Evolutionary conservation across 139 green algal genomes (phyloP).

Genomic region (Volvox africanus): DNA sequence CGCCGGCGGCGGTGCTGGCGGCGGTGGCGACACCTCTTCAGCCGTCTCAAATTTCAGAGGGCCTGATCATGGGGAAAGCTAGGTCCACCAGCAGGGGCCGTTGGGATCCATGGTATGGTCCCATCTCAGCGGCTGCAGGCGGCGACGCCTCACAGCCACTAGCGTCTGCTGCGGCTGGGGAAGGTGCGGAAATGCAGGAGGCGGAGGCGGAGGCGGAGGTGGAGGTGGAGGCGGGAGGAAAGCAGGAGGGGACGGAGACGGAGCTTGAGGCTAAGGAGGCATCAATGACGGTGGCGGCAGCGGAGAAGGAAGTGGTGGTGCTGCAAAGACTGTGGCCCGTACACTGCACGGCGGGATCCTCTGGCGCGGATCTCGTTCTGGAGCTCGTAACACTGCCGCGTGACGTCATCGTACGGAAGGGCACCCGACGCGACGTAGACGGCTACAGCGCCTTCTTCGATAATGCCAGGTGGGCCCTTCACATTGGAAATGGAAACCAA

Average conservation of each 20-base stretch:
- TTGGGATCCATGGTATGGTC: too few species aligned
- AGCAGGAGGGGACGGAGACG: background rate
- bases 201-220: background rate
- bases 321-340: slow-evolving; percentile 40
- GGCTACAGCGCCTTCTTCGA: slow-evolving; percentile 50
- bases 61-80: too few species aligned
- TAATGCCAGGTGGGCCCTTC: slow-evolving; percentile 4
- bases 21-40: too few species aligned
- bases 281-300: background rate
- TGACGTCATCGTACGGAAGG: slow-evolving; percentile 43
- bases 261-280: background rate
- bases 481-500: too few species aligned
- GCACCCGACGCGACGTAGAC: slow-evolving; percentile 5
- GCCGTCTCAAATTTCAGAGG: background rate
- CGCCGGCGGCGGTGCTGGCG: too few species aligned
- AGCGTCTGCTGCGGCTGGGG: background rate
- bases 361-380: slow-evolving; percentile 32
- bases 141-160: background rate
- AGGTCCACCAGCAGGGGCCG: too few species aligned
- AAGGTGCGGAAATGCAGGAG: background rate
- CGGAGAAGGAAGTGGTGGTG: slow-evolving; percentile 19
- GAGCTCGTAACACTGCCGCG: background rate
- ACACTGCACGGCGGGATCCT: slow-evolving; percentile 42
- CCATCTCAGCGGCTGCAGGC: background rate
- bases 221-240: background rate